phyloP scores from a whole-genome alignment of 1,139 yeast genomes.

The Suhomyces choctaworum region DNA sequence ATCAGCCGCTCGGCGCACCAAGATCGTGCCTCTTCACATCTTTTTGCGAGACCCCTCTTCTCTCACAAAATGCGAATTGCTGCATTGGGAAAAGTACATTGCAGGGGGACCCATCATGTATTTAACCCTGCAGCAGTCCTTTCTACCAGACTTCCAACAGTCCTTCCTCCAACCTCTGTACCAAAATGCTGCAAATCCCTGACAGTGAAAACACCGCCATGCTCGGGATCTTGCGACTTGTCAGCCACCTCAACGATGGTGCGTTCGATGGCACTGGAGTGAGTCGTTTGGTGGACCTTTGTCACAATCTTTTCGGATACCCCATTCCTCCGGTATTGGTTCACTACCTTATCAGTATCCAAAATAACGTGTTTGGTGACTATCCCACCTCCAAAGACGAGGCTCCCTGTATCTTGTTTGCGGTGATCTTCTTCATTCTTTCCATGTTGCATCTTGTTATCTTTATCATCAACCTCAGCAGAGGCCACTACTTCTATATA shows the following conservation, averaged over 20 bases:
- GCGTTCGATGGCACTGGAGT: slow-evolving; percentile 59
- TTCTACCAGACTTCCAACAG: no score
- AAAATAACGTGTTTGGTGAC: slow-evolving; percentile 63
- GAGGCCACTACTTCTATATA: slow-evolving; percentile 68
- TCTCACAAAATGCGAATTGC: no score
- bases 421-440: slow-evolving; percentile 54
- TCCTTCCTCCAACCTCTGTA: no score
- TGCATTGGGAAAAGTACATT: no score
- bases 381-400: slow-evolving; percentile 58
- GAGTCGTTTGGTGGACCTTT: slow-evolving; percentile 30
- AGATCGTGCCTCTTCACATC: no score
- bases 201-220: slow-evolving; percentile 14
- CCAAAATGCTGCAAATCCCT: no score
- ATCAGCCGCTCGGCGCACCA: no score
- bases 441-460: slow-evolving; percentile 49
- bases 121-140: no score
- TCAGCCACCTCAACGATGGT: slow-evolving; percentile 33
- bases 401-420: slow-evolving; percentile 63
- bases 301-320: slow-evolving; percentile 27
- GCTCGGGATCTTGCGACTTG: slow-evolving; percentile 33
- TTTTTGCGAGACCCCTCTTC: no score
- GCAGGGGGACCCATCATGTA: no score
- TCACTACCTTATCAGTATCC: slow-evolving; percentile 36
- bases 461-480: slow-evolving; percentile 49
- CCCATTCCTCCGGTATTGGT: slow-evolving; percentile 40